Base-by-base conservation (phyloP, 345 rosid genomes). In the Hibiscus mutabilis region DNA sequence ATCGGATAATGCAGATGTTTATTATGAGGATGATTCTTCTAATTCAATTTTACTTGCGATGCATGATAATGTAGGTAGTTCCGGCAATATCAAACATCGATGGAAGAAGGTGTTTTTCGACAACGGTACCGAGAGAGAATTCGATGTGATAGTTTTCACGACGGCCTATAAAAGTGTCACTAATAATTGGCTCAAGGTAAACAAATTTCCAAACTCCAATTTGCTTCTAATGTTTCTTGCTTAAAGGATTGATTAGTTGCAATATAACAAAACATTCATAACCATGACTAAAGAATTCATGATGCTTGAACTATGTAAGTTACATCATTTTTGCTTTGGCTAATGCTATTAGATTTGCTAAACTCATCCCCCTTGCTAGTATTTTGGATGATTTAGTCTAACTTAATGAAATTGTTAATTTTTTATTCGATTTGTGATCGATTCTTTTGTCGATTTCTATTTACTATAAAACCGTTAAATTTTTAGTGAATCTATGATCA, bases 121-220 rank as follows among this genome's bases (percentile, higher is more conserved):
- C 12, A n/a, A 74, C 53, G 78, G 70, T 9, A 5, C n/a, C 7
- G 27, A 65, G n/a, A 68, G 52, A 51, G 52, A 59, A 27, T 74
- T 74, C 53, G 75, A 78, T 74, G 78, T 24, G 1, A 74, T 78
- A 3, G 52, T 74, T 6, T 74, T 78, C 29, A 78, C 81, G 11
- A 78, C 78, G 12, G 81, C 75, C 31, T 74, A 65, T 58, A 74
- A 9, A 35, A 78, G 78, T 63, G 29, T 61, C 0, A 76, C 84
- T 9, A 75, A 73, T 47, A 66, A 60, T 2, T 85, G 84, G 88
- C 71, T 85, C 22, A 71, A 82, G 82, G 86, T 81, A 74, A 35
- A 9, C 53, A 52, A 18, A 8, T 1, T 69, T 31, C 6, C 19
- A n/a, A 69, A 53, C 4, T 53, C 8, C 33, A 14, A 4, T 40